Conservation (phyloP, 2,329 filamentous ascomycete genomes). For the Ophiostoma sp. region DNA sequence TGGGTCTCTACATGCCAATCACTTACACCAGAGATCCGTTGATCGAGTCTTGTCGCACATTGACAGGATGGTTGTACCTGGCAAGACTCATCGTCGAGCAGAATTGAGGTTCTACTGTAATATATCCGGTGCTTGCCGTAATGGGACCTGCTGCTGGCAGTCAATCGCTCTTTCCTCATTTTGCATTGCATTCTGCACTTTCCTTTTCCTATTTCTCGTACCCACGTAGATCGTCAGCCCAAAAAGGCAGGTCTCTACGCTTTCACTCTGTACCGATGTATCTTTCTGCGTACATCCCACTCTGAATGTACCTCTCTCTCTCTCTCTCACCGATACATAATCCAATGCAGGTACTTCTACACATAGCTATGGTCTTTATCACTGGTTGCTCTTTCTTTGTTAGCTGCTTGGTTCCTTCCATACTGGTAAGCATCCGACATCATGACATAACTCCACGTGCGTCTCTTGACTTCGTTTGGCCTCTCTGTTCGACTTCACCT, state of each 20-base stretch:
- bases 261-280: background rate
- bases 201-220: background rate
- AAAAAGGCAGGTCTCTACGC: slow-evolving; percentile 9
- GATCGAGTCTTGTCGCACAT: background rate
- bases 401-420: background rate
- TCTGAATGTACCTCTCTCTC: background rate
- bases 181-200: background rate
- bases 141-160: background rate
- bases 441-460: background rate
- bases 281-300: background rate
- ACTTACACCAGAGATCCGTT: slow-evolving; percentile 9
- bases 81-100: background rate
- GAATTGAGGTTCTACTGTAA: background rate
- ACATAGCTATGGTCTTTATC: background rate
- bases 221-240: slow-evolving; percentile 7
- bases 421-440: background rate
- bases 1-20: slow-evolving; percentile 4
- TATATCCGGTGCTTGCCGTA: background rate
- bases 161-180: background rate
- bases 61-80: background rate
- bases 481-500: background rate
- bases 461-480: background rate
- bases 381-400: background rate
- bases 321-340: background rate
- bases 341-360: background rate